Conservation (phyloP, 1,139 yeast genomes). For the Saccharomycopsis hybrid region DNA sequence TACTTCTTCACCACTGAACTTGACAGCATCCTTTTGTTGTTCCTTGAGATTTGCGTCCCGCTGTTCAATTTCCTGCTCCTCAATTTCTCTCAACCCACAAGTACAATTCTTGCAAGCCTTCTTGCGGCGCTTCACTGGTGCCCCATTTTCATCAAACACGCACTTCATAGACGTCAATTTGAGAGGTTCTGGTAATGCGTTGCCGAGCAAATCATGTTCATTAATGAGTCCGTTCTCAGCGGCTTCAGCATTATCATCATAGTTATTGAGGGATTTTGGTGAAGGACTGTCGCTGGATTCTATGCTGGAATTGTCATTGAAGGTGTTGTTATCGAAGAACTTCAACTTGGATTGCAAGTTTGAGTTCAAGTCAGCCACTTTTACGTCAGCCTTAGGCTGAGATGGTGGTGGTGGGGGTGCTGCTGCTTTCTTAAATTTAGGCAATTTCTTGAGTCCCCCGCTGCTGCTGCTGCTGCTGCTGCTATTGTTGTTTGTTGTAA, state of each 20-base stretch:
- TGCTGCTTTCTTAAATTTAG: constrained; percentile 4
- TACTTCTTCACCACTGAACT: constrained; percentile 58
- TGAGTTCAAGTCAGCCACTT: neutral
- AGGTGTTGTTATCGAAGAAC: constrained; percentile 24
- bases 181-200: constrained; percentile 24
- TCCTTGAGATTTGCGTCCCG: constrained; percentile 27
- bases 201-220: constrained; percentile 39
- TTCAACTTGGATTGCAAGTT: neutral
- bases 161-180: constrained; percentile 24
- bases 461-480: too few relatives aligned
- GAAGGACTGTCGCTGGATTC: neutral
- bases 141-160: constrained; percentile 27
- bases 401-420: neutral
- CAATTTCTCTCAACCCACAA: constrained; percentile 86
- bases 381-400: neutral
- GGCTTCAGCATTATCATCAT: constrained; percentile 26
- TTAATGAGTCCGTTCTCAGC: constrained; percentile 36
- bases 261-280: constrained; percentile 18
- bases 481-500: neutral
- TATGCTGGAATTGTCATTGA: constrained; percentile 22
- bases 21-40: constrained; percentile 37
- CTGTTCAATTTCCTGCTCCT: constrained; percentile 50
- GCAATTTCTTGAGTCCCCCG: constrained; percentile 2
- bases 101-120: constrained; percentile 97
- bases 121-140: constrained; percentile 58